Percentiles rank a stretch among this genome's conserved stretches.
Evolutionary conservation across 2,329 filamentous ascomycete genomes (phyloP).

Genomic region (Trichoderma koningiopsis): DNA sequence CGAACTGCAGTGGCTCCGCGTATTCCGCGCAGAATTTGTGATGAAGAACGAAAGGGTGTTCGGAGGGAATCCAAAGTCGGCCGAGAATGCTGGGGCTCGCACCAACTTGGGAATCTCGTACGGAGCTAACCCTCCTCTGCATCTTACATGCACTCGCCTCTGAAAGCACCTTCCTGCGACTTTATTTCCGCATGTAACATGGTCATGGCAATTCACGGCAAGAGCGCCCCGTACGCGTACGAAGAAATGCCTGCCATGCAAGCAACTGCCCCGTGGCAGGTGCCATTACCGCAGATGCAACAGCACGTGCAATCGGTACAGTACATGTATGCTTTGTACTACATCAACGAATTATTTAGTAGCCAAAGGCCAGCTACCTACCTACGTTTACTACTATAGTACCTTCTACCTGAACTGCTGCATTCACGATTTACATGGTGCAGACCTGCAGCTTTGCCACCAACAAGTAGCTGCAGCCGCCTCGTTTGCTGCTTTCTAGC

Average conservation of each 20-base stretch:
- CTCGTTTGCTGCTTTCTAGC: not conserved
- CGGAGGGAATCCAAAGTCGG: not conserved
- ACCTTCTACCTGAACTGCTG: too few relatives aligned
- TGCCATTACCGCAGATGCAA: not conserved
- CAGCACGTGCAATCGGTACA: not conserved
- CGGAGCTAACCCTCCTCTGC: not conserved
- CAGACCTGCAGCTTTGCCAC: not conserved
- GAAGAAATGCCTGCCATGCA: not conserved
- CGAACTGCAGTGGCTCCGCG: not conserved
- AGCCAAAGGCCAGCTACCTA: too few relatives aligned
- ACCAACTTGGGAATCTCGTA: not conserved
- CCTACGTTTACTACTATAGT: too few relatives aligned
- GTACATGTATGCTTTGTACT: not conserved
- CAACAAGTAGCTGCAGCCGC: not conserved
- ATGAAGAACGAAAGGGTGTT: not conserved
- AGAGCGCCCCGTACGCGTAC: not conserved
- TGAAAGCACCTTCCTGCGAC: not conserved
- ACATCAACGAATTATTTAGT: too few relatives aligned
- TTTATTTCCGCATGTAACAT: not conserved
- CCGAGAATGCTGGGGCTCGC: not conserved
- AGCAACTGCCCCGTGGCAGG: not conserved
- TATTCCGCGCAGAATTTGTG: not conserved
- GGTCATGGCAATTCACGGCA: not conserved
- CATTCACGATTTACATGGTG: not conserved
- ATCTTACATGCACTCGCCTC: not conserved